Base-by-base conservation (phyloP, 2,329 filamentous ascomycete genomes). In the Pseudogymnoascus sp. region DNA sequence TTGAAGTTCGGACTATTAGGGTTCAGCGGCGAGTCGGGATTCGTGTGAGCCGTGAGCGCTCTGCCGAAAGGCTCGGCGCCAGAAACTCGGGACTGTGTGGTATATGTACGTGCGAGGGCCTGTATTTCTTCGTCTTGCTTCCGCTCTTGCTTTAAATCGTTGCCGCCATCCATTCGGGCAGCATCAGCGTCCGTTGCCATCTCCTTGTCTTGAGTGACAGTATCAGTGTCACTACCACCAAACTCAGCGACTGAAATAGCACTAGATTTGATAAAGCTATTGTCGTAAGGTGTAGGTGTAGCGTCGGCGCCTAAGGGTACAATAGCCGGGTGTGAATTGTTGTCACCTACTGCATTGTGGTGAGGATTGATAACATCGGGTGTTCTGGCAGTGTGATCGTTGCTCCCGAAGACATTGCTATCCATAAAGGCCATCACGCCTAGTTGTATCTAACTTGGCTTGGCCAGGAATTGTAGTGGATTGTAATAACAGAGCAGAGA, bases 61-160 rank as follows among this genome's bases (percentile, higher is more conserved):
- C 40, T 12, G 40, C 9, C 40, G 40, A 21, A 43, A 21, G 40
- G 40, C 40, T 43, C 40, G 7, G 40, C 40, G 5, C 40, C 40
- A 43, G 40, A 43, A 21, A 11, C 40, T 21, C 40, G 40, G 8
- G 82, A 84, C 64, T 79, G 77, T 36, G 75, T 75, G 3, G 84
- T 85, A 68, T 82, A 84, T 65, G 78, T 77, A 60, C 82, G 79
- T 1, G 84, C 84, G 3, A 86, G 76, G n/a, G 77, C 76, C 68
- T 84, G 82, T 18, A 86, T 38, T 43, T 63, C 43, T 23, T 63
- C 42, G 16, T n/a, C 21, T 42, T 40, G 18, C 34, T 60, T 34
- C n/a, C 37, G 34, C 28, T 60, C 56, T 60, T 38, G 28, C 40
- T 43, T 11, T 43, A 43, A 43, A 12, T 43, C 5, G 18, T 43